phyloP scores from a whole-genome alignment of 106 monocot species.

The Platanthera zijinensis region DNA sequence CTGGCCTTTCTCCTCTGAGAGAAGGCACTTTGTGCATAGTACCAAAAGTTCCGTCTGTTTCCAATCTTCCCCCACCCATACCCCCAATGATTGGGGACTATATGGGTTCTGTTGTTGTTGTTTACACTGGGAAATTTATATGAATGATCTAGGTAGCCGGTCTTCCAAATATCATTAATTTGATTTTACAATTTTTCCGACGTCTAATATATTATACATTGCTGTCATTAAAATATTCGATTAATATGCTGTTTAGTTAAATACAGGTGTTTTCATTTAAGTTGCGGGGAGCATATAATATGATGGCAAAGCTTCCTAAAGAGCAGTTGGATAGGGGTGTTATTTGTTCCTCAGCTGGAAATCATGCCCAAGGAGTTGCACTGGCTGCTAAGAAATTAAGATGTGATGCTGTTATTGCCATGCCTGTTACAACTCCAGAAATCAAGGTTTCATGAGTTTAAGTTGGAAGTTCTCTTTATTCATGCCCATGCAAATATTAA shows the following conservation, averaged over 20 bases:
- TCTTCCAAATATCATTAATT: neutral
- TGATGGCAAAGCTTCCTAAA: slow-evolving; percentile 86
- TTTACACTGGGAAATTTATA: too few relatives aligned
- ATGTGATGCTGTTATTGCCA: slow-evolving; percentile 88
- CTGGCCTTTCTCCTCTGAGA: neutral
- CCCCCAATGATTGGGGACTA: too few relatives aligned
- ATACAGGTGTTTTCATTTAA: slow-evolving; percentile 96
- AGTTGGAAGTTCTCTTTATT: slow-evolving; percentile 1
- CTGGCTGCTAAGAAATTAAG: slow-evolving; percentile 62
- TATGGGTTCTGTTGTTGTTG: neutral
- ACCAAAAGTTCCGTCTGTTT: too few relatives aligned
- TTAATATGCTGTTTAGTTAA: neutral
- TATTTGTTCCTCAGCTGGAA: slow-evolving; percentile 96
- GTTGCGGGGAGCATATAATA: slow-evolving; percentile 93
- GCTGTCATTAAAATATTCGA: neutral
- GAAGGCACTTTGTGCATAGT: too few relatives aligned
- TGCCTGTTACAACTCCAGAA: slow-evolving; percentile 97
- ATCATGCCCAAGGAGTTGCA: slow-evolving; percentile 98
- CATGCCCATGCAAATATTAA: neutral
- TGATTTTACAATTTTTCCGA: neutral
- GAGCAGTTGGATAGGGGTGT: slow-evolving; percentile 79
- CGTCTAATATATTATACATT: neutral
- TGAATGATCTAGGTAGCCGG: neutral
- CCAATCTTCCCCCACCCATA: too few relatives aligned
- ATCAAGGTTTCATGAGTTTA: slow-evolving; percentile 57